Percentiles rank a stretch among this genome's conserved stretches.
Conservation (phyloP, 2,329 filamentous ascomycete species). For the Penicillium hordei region DNA sequence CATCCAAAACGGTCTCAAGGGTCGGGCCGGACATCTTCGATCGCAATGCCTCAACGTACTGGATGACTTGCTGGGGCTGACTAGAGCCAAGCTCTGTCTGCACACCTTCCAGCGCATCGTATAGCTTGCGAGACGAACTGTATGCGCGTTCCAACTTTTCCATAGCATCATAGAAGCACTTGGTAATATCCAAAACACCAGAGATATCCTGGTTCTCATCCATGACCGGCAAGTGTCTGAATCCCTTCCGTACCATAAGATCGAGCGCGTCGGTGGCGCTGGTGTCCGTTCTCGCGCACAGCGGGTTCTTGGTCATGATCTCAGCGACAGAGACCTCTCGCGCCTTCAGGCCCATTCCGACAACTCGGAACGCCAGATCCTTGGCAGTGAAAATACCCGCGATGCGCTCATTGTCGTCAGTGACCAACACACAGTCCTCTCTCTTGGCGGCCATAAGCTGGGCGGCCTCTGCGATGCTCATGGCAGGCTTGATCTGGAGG, state of each 20-base stretch:
- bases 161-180: slow-evolving; percentile 99
- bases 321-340: slow-evolving; percentile 89
- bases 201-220: slow-evolving; percentile 99
- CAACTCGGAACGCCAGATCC: slow-evolving; percentile 94
- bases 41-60: slow-evolving; percentile 94
- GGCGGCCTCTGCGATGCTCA: slow-evolving; percentile 91
- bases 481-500: slow-evolving; percentile 93
- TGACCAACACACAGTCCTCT: slow-evolving; percentile 96
- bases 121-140: slow-evolving; percentile 94
- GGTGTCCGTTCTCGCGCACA: slow-evolving; percentile 95
- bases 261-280: slow-evolving; percentile 97
- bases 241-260: slow-evolving; percentile 97
- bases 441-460: slow-evolving; percentile 99
- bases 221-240: slow-evolving; percentile 97
- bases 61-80: slow-evolving; percentile 97
- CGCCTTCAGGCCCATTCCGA: slow-evolving; percentile 85
- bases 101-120: slow-evolving; percentile 95
- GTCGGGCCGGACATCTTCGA: slow-evolving; percentile 98
- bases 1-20: slow-evolving; percentile 88
- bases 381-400: slow-evolving; percentile 99
- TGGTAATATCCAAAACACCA: slow-evolving; percentile 96
- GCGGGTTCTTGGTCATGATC: slow-evolving; percentile 99
- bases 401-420: slow-evolving; percentile 96
- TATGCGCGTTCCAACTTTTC: slow-evolving; percentile 98
- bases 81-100: slow-evolving; percentile 94